Evolutionary conservation across 176 grass and related monocot species (phyloP), one percentile per base, ranked within the genome.

Genomic region (Zoysia pacifica): DNA sequence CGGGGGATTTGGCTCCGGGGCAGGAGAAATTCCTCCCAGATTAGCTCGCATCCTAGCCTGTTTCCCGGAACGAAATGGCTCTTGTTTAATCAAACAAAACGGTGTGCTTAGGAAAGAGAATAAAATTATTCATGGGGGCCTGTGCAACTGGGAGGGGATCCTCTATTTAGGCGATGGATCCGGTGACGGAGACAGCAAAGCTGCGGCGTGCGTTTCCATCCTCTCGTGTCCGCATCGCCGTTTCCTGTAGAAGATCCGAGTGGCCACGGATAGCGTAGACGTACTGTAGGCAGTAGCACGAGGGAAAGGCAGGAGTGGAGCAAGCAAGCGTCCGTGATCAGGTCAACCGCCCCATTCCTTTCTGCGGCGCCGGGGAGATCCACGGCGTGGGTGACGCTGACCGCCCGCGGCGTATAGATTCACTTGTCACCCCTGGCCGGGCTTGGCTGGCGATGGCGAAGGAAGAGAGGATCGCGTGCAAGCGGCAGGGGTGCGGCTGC

Each of bases 21-120:
- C 53, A 55, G 77, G 67, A 50, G 82, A 72, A 81, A 85, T 48
- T 67, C 63, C 52, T 87, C 84, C 65, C 40, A 45, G 75, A 96
- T 90, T 81, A 72, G 81, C 84, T 94, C 71, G 79, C 83, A 12
- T 41, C 73, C 16, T 20, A 69, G 51, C 75, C 28, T 83, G 82
- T 88, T 90, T 93, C 81, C 82, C 84, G 88, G 91, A 82, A 77
- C 46, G 83, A 87, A 93, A 88, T 83, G 40, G 48, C 63, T 78
- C 5, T 7, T 66, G 6, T 9, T 19, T 19, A 20, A 59, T 41
- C n/a, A 5, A 16, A 16, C 5, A 0, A 80, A 58, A 44, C 18
- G 28, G 28, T 28, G 41, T 38, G 40, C 71, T 3, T 19, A 6
- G 5, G 28, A 18, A 65, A 75, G 0, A n/a, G 51, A 65, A 12